Evolutionary conservation across 441 rosid species (phyloP), one percentile per base, ranked within the genome.

Genomic region (Daphne laureola): DNA sequence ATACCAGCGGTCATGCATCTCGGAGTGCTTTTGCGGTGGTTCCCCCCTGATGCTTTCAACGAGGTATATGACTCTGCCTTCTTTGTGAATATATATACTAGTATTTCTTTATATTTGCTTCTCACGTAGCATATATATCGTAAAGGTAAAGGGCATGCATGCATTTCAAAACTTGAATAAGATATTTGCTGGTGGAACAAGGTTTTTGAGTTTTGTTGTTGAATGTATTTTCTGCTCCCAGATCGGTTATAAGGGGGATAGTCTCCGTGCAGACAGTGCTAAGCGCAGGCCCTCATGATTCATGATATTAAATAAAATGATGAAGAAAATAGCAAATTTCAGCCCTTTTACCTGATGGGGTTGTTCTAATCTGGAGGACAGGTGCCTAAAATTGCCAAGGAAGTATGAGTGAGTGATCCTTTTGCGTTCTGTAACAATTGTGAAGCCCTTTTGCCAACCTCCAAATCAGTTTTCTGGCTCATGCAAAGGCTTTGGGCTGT

Each of bases 211-310:
- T 75, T 61, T 53, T 31, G 8, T 60, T 57, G 41, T 68, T 79
- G 58, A 66, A 70, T 67, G 67, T 16, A 59, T 59, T 31, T 78
- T 77, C 62, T 77, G 69, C 62, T 75, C 54, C 72, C 94, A 92
- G 97, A 89, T 86, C 72, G 97, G 94, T 72, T 86, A 74, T 72
- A 92, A 88, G 80, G 98, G 90, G 68, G 96, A 83, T 40, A 78
- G 64, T 67, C 74, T 86, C 68, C 94, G 86, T 14, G 65, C 87
- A 70, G 98, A 92, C 75, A 86, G 83, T 73, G 90, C 87, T 67
- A 89, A 84, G 88, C 94, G 90, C 49, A 83, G 91, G 84, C 76
- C 72, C 88, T 69, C 98, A 89, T 61, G 90, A 89, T 79, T 92
- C 97, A 78, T 89, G 86, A 89, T 78, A 73, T 55, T 69, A 70